These are phyloP conservation scores for Sporothrix luriei DNA, from an alignment of 2,329 filamentous ascomycete species.

Conservation along the genomic window DNA sequence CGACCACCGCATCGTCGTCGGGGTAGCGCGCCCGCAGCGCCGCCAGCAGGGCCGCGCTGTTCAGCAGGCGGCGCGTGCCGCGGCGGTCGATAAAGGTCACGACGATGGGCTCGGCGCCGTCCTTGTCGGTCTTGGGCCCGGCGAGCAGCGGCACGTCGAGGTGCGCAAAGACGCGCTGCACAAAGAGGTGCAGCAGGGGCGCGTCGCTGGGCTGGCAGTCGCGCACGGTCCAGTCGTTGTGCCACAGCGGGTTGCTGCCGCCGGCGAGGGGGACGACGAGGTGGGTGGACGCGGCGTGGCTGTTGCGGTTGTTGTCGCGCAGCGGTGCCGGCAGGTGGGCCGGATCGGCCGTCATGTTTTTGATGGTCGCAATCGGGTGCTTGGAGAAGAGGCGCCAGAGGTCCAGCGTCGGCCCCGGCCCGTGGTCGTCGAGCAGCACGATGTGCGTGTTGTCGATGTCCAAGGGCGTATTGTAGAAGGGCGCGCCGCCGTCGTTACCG, in stretches of 20 bases:
- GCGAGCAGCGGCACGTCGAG: constrained; percentile 25
- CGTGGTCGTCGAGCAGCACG: constrained; percentile 43
- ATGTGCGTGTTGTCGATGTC: constrained; percentile 36
- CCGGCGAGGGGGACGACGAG: constrained; percentile 48
- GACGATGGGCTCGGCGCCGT: constrained; percentile 30
- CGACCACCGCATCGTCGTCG: background rate
- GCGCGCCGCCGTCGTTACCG: background rate
- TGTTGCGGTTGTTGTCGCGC: too few species aligned
- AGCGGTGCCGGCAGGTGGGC: background rate
- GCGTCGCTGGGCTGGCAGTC: constrained; percentile 40
- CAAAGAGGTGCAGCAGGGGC: constrained; percentile 42
- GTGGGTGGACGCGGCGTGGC: too few species aligned
- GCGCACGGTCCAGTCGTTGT: constrained; percentile 45
- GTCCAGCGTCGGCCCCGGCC: constrained; percentile 44
- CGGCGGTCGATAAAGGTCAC: constrained; percentile 46
- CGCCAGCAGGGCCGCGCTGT: constrained; percentile 40
- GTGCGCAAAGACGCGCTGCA: constrained; percentile 41
- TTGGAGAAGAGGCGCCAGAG: constrained; percentile 45
- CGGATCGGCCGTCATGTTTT: constrained; percentile 35
- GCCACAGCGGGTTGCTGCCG: constrained; percentile 49
- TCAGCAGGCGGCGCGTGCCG: constrained; percentile 41
- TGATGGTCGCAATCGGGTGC: constrained; percentile 40
- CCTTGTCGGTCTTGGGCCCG: constrained; percentile 8
- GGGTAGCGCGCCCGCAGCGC: constrained; percentile 18
- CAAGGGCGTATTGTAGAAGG: constrained; percentile 22